Evolutionary conservation across 441 rosid species (phyloP).

Genomic region (Theobroma grandiflorum): DNA sequence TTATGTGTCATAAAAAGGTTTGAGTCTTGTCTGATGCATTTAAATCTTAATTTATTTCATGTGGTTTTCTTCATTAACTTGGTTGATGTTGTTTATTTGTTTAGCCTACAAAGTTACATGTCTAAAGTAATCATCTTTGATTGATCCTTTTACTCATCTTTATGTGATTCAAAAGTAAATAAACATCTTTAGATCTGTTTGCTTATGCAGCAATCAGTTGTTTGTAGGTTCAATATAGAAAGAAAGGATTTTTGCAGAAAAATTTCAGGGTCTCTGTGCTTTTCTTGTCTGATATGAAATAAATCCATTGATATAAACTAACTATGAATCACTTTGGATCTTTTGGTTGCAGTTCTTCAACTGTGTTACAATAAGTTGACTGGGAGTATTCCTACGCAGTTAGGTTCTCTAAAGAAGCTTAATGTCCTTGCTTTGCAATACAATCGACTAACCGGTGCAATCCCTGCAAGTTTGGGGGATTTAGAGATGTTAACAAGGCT

Average conservation of each 20-base stretch:
- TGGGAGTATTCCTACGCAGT: slow-evolving; percentile 79
- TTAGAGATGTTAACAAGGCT: slow-evolving; percentile 64
- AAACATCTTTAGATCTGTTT: not conserved
- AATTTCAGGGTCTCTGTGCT: slow-evolving; percentile 14
- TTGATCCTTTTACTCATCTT: not conserved
- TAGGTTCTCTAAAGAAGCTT: slow-evolving; percentile 80
- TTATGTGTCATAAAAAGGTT: not conserved
- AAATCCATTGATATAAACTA: not conserved
- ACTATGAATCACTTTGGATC: not conserved
- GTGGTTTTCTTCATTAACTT: not conserved
- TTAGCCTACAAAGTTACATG: not conserved
- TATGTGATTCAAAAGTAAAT: slow-evolving; percentile 4
- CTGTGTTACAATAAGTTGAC: slow-evolving; percentile 85
- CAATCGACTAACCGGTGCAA: slow-evolving; percentile 79
- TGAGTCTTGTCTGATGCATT: not conserved
- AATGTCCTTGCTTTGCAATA: slow-evolving; percentile 79
- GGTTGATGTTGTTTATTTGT: not conserved
- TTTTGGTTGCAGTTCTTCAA: slow-evolving; percentile 72
- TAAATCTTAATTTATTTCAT: not conserved
- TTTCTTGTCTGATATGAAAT: not conserved
- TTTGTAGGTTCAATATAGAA: not conserved
- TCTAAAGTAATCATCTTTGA: not conserved
- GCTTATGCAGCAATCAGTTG: not conserved
- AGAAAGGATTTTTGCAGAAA: not conserved
- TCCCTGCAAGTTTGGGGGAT: slow-evolving; percentile 89